These are phyloP conservation scores for Tetrahymena elliotti DNA, from an alignment of 73 alveolate genomes.

Conservation along the genomic window DNA sequence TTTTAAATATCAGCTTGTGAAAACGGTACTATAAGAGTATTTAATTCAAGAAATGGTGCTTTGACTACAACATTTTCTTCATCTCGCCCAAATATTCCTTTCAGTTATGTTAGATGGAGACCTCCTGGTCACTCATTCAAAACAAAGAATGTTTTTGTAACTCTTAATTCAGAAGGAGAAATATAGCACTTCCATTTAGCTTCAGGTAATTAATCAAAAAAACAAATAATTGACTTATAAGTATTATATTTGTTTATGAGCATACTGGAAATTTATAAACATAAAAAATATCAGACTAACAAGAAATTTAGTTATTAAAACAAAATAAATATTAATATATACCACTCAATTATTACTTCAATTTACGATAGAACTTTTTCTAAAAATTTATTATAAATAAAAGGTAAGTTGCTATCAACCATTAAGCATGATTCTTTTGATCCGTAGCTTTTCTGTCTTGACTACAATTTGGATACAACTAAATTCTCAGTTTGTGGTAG, in stretches of 20 bases:
- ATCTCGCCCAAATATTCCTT: slow-evolving; percentile 43
- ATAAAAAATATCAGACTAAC: slow-evolving; percentile 13
- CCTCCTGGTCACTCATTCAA: slow-evolving; percentile 72
- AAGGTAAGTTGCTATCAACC: slow-evolving; percentile 52
- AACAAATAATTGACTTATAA: slow-evolving; percentile 20
- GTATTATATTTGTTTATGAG: too few species aligned
- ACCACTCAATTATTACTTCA: not conserved
- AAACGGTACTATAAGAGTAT: slow-evolving; percentile 74
- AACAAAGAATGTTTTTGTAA: slow-evolving; percentile 79
- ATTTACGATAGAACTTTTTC: too few species aligned
- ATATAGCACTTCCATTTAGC: slow-evolving; percentile 92
- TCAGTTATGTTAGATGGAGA: slow-evolving; percentile 77
- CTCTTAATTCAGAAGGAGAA: slow-evolving; percentile 91
- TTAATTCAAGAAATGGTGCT: slow-evolving; percentile 65
- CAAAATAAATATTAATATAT: not conserved
- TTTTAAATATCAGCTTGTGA: slow-evolving; percentile 39
- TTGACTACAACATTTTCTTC: slow-evolving; percentile 36
- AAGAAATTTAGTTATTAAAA: slow-evolving; percentile 14
- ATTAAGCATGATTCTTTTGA: slow-evolving; percentile 68
- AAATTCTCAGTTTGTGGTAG: slow-evolving; percentile 50
- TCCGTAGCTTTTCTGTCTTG: slow-evolving; percentile 86
- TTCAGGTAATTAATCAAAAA: slow-evolving; percentile 71
- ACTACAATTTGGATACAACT: slow-evolving; percentile 89
- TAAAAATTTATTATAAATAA: not conserved
- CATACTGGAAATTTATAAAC: too few species aligned